Conservation (phyloP, 306 rosid genomes). For the Bauhinia variegata region DNA sequence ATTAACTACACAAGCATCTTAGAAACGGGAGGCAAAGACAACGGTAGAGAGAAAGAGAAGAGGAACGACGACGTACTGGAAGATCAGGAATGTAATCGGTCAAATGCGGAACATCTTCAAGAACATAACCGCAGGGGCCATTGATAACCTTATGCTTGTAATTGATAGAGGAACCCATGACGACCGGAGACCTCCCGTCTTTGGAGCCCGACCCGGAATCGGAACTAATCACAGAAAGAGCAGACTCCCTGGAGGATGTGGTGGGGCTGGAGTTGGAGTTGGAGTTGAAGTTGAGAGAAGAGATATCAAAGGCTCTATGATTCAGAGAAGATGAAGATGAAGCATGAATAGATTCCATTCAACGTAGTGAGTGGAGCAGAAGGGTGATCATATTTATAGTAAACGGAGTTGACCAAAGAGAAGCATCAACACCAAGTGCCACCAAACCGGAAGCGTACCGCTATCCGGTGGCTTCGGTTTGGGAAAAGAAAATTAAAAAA, state of each 20-base stretch:
- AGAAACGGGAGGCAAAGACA: not conserved
- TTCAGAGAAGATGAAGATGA: not conserved
- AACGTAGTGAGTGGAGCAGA: not conserved
- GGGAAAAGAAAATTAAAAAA: not conserved
- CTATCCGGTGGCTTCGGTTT: not conserved
- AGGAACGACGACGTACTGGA: constrained; percentile 58
- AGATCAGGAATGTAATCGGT: constrained; percentile 74
- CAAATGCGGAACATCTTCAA: constrained; percentile 87
- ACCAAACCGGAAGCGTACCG: not conserved
- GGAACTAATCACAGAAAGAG: not conserved
- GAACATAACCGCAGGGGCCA: constrained; percentile 74
- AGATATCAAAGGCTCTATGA: not conserved
- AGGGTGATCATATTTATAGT: constrained; percentile 34
- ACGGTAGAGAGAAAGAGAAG: not conserved
- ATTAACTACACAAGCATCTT: no score
- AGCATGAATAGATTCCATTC: constrained; percentile 10
- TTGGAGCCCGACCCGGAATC: constrained; percentile 12
- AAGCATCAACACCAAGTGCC: constrained; percentile 16
- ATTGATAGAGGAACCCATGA: constrained; percentile 46
- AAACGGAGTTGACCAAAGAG: constrained; percentile 36
- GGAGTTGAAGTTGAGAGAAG: no score
- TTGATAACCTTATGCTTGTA: constrained; percentile 44
- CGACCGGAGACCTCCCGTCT: not conserved
- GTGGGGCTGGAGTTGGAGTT: not conserved
- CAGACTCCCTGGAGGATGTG: not conserved